Evolutionary conservation across 2,329 filamentous ascomycete species (phyloP), one percentile per base, ranked within the genome.

Genomic region (Penicillium janthinellum): DNA sequence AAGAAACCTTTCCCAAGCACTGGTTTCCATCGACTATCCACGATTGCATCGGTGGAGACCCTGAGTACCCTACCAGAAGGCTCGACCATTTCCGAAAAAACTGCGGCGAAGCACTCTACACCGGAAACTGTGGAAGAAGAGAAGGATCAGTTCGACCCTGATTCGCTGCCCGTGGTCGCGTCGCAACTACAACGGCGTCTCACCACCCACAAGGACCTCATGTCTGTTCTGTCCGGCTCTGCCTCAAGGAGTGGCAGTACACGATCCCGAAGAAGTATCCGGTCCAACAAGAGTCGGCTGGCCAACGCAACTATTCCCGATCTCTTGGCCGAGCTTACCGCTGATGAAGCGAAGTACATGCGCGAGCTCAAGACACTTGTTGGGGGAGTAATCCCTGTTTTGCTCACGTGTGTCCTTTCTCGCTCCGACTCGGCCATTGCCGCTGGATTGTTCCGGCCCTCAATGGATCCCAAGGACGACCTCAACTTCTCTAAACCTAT

Each of bases 341-440:
- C 89, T 5, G 95, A 98, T 67, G 95, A 99, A 75, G 81, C 85
- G 47, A 90, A 95, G 66, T 99, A 98, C 72, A 89, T 90, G 77
- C 86, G 93, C 56, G 95, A 99, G 76, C 83, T 99, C 35, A 92
- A 92, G 71, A 97, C 95, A 0, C 79, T 99, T 35, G 93, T 98
- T 7, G 93, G 96, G 68, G 95, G 95, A 57, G 94, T 99, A 22
- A 91, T 99, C 57, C 95, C 95, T 0, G 94, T 98, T 2, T 83
- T 99, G 1, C 80, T 99, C 54, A 91, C 89, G 10, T 91, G 92
- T 65, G 90, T 96, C 8, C 84, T 97, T 12, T 90, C 88, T 10
- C 87, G 90, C 61, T 87, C 87, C 1, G 85, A 88, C 63, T 84
- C 85, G 6, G 84, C 84, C 14, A 82, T 87, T 50, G 84, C 86